Base-by-base conservation (phyloP, 2,329 filamentous ascomycete genomes). In the Zymoseptoria ardabiliae region DNA sequence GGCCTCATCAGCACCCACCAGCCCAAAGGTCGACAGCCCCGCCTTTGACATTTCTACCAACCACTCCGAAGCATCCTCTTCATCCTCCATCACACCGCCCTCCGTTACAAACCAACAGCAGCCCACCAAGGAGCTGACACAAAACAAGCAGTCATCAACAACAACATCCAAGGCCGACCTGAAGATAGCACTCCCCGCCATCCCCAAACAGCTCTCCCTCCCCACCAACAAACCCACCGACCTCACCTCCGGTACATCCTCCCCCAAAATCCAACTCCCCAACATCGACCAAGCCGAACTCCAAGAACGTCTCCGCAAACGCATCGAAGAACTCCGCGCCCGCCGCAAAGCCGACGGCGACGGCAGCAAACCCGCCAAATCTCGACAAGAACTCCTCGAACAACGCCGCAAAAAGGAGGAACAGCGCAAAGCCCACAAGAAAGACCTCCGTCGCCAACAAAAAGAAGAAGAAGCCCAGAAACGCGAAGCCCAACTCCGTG, bases 361-460 rank as follows among this genome's bases (percentile, higher is more conserved):
- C 0, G 86, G 95, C 67, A 91, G 91, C 61, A 87, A 88, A 69
- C 87, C 89, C 17, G 90, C 93, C 59, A 86, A 89, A 64, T 96
- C 90, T 61, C 85, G 94, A 62, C 89, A 96, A 75, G 92, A 97
- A 72, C 82, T 99, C 11, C 91, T 99, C 68, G 94, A 97, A 75
- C 84, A 90, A 51, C 85, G 94, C 50, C 85, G 94, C 63, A 85
- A 86, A 71, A 97, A 96, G 77, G 89, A 96, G 72, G 88, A 90
- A 61, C 85, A 91, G 73, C 85, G 91, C 63, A 93, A 92, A 73
- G 86, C 86, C 21, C 88, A 93, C 70, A 97, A 96, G 79, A 94
- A 96, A 75, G 89, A 93, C 70, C 78, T 91, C 60, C 85, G 92
- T 51, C 80, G 83, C 65, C 82, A 89, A 68, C 88, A 89, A 20